Percentiles rank a stretch among this genome's conserved stretches.
These are phyloP conservation scores for Lepiota subincarnata DNA, from an alignment of 768 basidiomycete species.

Conservation along the genomic window DNA sequence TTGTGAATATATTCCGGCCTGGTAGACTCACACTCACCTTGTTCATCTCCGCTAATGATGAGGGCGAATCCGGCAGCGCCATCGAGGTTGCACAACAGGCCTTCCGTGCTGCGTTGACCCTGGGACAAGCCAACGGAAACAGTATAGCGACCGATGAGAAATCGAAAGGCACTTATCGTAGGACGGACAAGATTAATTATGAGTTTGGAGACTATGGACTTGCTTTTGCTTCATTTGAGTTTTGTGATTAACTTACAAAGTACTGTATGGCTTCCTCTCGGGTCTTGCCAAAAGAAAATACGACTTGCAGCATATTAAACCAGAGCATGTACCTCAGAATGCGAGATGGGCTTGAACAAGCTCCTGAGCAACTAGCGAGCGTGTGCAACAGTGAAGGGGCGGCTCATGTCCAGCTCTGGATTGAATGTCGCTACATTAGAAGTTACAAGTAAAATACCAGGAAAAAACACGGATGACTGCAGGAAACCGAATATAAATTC, in stretches of 20 bases:
- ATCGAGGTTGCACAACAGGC: slow-evolving; percentile 72
- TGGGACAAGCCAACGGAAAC: slow-evolving; percentile 18
- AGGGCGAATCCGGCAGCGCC: slow-evolving; percentile 41
- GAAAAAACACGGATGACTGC: neutral
- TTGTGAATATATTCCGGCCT: slow-evolving; percentile 92
- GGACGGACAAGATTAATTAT: slow-evolving; percentile 98
- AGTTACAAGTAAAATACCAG: neutral
- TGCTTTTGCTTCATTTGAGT: slow-evolving; percentile 85
- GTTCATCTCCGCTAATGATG: slow-evolving; percentile 75
- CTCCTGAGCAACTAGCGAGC: too few relatives aligned
- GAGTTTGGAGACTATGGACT: slow-evolving; percentile 92
- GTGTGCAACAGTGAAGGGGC: too few relatives aligned
- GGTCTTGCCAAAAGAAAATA: neutral
- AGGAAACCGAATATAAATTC: neutral
- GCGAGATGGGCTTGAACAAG: too few relatives aligned
- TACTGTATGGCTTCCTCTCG: neutral
- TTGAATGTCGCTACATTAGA: neutral
- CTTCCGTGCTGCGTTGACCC: slow-evolving; percentile 59
- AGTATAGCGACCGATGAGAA: neutral
- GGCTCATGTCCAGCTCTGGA: too few relatives aligned
- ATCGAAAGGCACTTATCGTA: slow-evolving; percentile 46
- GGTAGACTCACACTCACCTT: slow-evolving; percentile 80
- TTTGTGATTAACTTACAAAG: slow-evolving; percentile 12
- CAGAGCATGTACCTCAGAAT: neutral
- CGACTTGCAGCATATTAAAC: neutral